phyloP scores from a whole-genome alignment of 345 rosid genomes.

The Aethionema arabicum region DNA sequence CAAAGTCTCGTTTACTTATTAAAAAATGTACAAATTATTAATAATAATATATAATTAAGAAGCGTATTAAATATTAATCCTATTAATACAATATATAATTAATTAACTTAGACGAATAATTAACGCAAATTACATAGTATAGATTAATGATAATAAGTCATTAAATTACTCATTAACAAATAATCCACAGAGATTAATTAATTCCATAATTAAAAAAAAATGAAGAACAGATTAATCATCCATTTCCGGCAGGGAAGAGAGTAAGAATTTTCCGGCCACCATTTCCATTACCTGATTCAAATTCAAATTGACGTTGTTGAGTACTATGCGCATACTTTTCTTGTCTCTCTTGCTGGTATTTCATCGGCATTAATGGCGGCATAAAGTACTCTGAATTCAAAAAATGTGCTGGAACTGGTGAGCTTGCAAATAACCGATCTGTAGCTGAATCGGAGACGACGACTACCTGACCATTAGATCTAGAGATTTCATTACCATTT shows the following conservation, averaged over 20 bases:
- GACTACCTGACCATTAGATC: conserved; percentile 51
- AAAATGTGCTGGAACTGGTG: conserved; percentile 38
- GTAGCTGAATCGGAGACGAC: conserved; percentile 53
- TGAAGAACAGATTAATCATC: neutral
- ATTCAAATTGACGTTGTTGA: neutral
- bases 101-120: too few species aligned
- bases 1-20: too few species aligned
- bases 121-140: too few species aligned
- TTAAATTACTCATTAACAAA: conserved; percentile 10
- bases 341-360: too few species aligned
- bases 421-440: conserved; percentile 47
- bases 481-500: conserved; percentile 29
- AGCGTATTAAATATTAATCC: too few species aligned
- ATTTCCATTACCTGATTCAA: conserved; percentile 20
- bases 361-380: conserved; percentile 4
- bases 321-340: too few species aligned
- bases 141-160: too few species aligned
- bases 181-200: conserved; percentile 16
- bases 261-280: conserved; percentile 31
- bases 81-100: too few species aligned
- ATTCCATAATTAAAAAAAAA: neutral
- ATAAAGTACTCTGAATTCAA: conserved; percentile 23
- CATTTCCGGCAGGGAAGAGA: conserved; percentile 31
- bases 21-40: too few species aligned
- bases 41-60: too few species aligned